Conservation (phyloP, 306 rosid species). For the Betula pendula region DNA sequence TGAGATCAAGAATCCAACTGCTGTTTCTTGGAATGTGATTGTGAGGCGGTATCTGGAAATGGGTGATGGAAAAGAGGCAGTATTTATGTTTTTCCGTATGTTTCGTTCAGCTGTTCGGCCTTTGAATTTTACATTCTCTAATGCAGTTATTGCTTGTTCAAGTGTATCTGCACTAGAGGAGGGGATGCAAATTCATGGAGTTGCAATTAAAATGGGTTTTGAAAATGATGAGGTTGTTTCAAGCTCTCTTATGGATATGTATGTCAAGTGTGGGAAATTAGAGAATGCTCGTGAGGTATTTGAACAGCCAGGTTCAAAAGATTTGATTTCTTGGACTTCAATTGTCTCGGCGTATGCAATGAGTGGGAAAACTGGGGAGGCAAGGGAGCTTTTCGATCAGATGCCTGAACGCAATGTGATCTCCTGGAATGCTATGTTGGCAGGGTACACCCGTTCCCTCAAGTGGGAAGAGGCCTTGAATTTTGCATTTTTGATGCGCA, state of each 20-base stretch:
- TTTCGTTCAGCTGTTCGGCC: slow-evolving; percentile 41
- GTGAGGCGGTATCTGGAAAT: slow-evolving; percentile 70
- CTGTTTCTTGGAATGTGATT: slow-evolving; percentile 73
- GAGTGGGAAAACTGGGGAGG: slow-evolving; percentile 55
- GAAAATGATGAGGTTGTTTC: slow-evolving; percentile 54
- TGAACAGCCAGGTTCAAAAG: slow-evolving; percentile 47
- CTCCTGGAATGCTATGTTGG: slow-evolving; percentile 84
- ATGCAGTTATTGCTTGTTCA: slow-evolving; percentile 64
- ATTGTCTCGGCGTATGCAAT: slow-evolving; percentile 63
- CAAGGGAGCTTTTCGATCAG: slow-evolving; percentile 55
- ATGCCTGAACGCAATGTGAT: slow-evolving; percentile 74
- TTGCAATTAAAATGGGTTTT: slow-evolving; percentile 49
- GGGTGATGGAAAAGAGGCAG: slow-evolving; percentile 49
- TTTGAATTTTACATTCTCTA: slow-evolving; percentile 57
- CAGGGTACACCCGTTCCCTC: slow-evolving; percentile 45
- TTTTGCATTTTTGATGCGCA: slow-evolving; percentile 52
- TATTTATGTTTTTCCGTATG: slow-evolving; percentile 58
- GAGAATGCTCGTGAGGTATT: slow-evolving; percentile 51
- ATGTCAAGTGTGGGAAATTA: slow-evolving; percentile 58
- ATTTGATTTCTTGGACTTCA: slow-evolving; percentile 69
- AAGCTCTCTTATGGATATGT: slow-evolving; percentile 59
- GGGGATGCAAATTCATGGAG: slow-evolving; percentile 70
- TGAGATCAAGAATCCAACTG: slow-evolving; percentile 60
- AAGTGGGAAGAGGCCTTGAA: slow-evolving; percentile 56
- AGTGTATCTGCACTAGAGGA: slow-evolving; percentile 43